Conservation (phyloP, 495 filamentous ascomycete genomes). For the Pyronema domesticum region DNA sequence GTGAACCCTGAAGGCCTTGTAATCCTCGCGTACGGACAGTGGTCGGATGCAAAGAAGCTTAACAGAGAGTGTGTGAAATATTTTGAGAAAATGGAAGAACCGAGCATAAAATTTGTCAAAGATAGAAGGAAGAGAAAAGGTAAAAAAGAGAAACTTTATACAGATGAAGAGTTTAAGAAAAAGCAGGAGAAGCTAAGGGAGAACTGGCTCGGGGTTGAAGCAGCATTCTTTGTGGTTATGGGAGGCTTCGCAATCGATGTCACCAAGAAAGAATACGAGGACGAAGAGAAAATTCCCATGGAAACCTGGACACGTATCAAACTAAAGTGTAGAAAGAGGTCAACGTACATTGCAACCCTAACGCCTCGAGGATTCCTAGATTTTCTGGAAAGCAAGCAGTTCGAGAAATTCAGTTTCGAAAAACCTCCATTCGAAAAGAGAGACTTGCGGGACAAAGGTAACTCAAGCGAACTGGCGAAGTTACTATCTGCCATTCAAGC, state of each 20-base stretch:
- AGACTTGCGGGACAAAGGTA: conserved; percentile 3
- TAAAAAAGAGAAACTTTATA: no score
- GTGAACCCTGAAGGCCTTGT: conserved; percentile 6
- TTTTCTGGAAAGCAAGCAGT: neutral
- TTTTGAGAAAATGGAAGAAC: no score
- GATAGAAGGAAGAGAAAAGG: neutral
- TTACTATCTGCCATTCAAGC: conserved; percentile 1
- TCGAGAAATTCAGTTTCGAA: neutral
- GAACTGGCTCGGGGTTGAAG: conserved; percentile 3
- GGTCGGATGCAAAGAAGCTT: neutral
- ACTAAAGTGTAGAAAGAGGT: no score
- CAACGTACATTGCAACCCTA: conserved; percentile 4
- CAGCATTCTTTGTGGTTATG: conserved; percentile 13
- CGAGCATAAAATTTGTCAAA: no score
- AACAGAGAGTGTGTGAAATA: neutral
- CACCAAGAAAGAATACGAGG: neutral
- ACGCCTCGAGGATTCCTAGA: conserved; percentile 6
- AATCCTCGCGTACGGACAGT: conserved; percentile 5
- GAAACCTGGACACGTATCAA: no score
- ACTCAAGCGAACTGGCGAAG: conserved; percentile 5
- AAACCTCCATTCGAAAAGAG: conserved; percentile 1
- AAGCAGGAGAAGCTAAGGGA: no score
- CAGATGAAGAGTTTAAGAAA: no score
- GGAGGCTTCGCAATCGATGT: conserved; percentile 10
- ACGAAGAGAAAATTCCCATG: neutral